Evolutionary conservation across 129 eudicot genomes (phyloP).

Genomic region (Cynara cardunculus): DNA sequence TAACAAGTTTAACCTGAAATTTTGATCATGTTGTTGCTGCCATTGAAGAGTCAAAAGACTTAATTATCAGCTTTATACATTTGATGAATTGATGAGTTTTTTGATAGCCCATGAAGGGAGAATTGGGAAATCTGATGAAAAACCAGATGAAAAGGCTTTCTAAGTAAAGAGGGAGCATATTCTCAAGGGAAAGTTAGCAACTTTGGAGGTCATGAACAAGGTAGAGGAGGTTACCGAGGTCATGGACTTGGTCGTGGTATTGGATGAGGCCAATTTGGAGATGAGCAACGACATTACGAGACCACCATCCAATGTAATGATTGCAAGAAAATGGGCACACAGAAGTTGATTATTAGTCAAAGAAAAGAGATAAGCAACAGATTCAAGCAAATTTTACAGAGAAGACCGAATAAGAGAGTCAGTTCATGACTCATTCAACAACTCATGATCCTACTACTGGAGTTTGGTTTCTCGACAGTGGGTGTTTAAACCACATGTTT

Average conservation of each 20-base stretch:
- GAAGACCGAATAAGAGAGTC: background rate
- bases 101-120: background rate
- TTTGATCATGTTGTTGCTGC: slow-evolving; percentile 11
- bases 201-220: background rate
- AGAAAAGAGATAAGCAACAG: too few relatives aligned
- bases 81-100: background rate
- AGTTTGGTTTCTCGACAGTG: slow-evolving; percentile 4
- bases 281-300: background rate
- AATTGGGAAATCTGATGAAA: background rate
- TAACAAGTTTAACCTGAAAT: background rate
- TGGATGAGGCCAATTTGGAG: too few relatives aligned
- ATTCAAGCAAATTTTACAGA: background rate
- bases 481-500: slow-evolving; percentile 25
- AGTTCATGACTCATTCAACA: background rate
- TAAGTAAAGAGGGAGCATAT: background rate
- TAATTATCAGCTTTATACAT: background rate
- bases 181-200: background rate
- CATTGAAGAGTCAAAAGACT: slow-evolving; percentile 2
- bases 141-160: background rate
- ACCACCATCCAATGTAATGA: too few relatives aligned
- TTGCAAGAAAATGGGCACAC: too few relatives aligned
- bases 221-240: slow-evolving; percentile 16
- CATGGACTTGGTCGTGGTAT: background rate
- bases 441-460: background rate
- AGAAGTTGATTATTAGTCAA: too few relatives aligned